Evolutionary conservation across 108 stramenopile species (phyloP).

Genomic region (Nannochloropsis oceanica): DNA sequence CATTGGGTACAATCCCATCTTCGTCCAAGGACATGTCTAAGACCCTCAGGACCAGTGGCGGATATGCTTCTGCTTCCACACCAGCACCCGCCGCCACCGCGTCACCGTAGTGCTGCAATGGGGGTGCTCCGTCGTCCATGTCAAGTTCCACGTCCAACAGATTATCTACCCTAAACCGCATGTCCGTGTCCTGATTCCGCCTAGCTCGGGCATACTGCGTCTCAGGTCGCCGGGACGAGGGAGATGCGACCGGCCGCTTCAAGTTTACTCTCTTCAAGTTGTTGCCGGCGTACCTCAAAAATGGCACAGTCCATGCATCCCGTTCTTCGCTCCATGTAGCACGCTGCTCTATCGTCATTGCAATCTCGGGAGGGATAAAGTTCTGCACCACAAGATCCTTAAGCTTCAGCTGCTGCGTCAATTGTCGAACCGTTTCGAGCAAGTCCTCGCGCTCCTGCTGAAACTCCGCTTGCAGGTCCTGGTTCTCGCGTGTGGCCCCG

Average conservation of each 20-base stretch:
- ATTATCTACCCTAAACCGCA: conserved; percentile 51
- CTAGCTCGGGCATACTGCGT: conserved; percentile 55
- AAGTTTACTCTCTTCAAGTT: conserved; percentile 9
- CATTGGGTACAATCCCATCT: too few species aligned
- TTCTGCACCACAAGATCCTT: conserved; percentile 56
- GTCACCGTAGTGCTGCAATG: background rate
- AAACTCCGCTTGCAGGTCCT: conserved; percentile 57
- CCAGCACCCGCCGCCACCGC: background rate
- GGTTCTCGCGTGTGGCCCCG: conserved; percentile 40
- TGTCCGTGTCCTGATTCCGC: conserved; percentile 50
- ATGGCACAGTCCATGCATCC: conserved; percentile 48
- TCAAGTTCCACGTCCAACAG: conserved; percentile 53
- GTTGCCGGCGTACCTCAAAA: conserved; percentile 45
- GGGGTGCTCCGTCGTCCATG: conserved; percentile 27
- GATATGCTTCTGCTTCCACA: too few species aligned
- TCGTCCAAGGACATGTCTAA: too few species aligned
- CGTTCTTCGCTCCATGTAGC: conserved; percentile 58
- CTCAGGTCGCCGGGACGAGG: conserved; percentile 48
- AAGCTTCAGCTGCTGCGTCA: conserved; percentile 65
- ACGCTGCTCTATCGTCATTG: conserved; percentile 43
- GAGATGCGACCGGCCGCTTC: conserved; percentile 31
- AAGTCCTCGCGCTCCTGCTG: conserved; percentile 59
- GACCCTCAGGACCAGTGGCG: too few species aligned
- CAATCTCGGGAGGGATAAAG: conserved; percentile 57
- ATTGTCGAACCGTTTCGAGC: conserved; percentile 63